phyloP scores from a whole-genome alignment of 352 stramenopile genomes.

The Stramenopiles sp. region DNA sequence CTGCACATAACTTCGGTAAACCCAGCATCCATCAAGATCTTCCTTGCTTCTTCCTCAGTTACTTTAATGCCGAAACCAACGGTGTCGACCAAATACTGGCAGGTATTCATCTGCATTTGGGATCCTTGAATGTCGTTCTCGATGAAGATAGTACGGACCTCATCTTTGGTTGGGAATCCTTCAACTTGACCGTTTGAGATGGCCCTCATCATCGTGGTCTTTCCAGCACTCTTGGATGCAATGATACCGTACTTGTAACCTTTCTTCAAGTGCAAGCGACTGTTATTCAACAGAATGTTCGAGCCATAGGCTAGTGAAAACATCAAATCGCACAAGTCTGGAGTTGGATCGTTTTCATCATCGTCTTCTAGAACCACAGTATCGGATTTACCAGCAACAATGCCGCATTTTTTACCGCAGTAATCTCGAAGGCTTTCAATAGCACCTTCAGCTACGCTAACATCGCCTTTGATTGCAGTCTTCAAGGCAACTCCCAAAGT shows the following conservation, averaged over 20 bases:
- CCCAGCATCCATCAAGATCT: slow-evolving; percentile 59
- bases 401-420: background rate
- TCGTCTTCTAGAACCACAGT: background rate
- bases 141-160: slow-evolving; percentile 84
- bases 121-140: slow-evolving; percentile 77
- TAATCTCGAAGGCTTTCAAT: background rate
- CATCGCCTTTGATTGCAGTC: background rate
- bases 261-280: slow-evolving; percentile 72
- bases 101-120: slow-evolving; percentile 53
- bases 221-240: slow-evolving; percentile 85
- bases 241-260: slow-evolving; percentile 84
- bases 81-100: slow-evolving; percentile 74
- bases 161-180: slow-evolving; percentile 48
- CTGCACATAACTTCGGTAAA: slow-evolving; percentile 77
- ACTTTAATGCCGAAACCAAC: slow-evolving; percentile 48
- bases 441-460: too few relatives aligned
- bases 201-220: slow-evolving; percentile 80
- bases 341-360: background rate
- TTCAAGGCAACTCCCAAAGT: background rate
- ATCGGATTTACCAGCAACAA: background rate
- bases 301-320: slow-evolving; percentile 47
- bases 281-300: slow-evolving; percentile 91
- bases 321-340: slow-evolving; percentile 41
- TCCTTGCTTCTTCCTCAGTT: slow-evolving; percentile 43
- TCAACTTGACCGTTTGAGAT: slow-evolving; percentile 66